Evolutionary conservation across 345 rosid genomes (phyloP).

Genomic region (Moricandia moricandioides): DNA sequence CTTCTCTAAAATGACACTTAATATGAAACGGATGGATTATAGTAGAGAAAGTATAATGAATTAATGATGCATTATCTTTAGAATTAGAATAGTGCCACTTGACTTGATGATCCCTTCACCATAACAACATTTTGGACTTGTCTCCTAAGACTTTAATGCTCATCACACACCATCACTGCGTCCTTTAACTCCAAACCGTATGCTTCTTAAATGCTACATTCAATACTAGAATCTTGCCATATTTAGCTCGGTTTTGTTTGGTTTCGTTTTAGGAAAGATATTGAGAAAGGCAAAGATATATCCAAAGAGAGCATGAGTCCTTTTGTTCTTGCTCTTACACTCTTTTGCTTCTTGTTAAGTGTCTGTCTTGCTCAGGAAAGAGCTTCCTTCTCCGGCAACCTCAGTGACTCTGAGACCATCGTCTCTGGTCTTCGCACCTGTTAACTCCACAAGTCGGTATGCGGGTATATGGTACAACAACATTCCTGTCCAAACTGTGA

Average conservation of each 20-base stretch:
- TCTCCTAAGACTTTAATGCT: slow-evolving; percentile 1
- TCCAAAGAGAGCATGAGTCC: neutral
- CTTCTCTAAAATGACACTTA: no score
- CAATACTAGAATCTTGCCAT: neutral
- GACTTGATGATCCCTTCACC: slow-evolving; percentile 21
- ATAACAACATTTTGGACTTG: slow-evolving; percentile 21
- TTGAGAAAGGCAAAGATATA: neutral
- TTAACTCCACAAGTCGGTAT: slow-evolving; percentile 39
- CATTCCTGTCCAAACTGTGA: slow-evolving; percentile 16
- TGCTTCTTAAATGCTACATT: slow-evolving; percentile 5
- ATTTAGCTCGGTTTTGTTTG: slow-evolving; percentile 3
- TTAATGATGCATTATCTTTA: no score
- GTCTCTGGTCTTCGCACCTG: slow-evolving; percentile 50
- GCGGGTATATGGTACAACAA: slow-evolving; percentile 53
- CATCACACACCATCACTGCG: neutral
- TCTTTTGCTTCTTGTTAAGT: slow-evolving; percentile 6
- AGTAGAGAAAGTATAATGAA: no score
- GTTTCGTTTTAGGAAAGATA: neutral
- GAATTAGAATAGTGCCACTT: slow-evolving; percentile 13
- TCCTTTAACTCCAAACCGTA: neutral
- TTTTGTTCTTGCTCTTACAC: slow-evolving; percentile 6
- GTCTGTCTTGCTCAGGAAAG: slow-evolving; percentile 15
- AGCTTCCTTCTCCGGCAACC: slow-evolving; percentile 14
- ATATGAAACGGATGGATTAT: no score
- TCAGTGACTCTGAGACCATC: slow-evolving; percentile 26